Percentiles rank a stretch among this genome's conserved stretches.
Conservation (phyloP, 768 basidiomycete species). For the Rubroboletus satanas region DNA sequence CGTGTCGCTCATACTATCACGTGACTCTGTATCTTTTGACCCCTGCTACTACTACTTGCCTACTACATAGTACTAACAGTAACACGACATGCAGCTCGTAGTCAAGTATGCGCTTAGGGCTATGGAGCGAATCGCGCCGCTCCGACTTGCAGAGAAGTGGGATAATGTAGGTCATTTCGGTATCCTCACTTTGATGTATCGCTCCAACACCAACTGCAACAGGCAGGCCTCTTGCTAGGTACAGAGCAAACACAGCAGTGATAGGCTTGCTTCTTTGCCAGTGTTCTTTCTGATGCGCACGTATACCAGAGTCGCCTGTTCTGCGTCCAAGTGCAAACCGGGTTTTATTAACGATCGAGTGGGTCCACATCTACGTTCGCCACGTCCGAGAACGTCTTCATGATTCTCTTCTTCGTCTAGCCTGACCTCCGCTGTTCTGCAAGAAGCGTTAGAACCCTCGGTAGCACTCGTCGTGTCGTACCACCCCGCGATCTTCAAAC, state of each 20-base stretch:
- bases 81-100: slow-evolving; percentile 3
- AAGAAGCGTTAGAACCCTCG: slow-evolving; percentile 59
- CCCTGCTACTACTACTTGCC: too few relatives aligned
- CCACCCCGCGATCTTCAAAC: slow-evolving; percentile 81
- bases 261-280: slow-evolving; percentile 2
- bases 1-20: slow-evolving; percentile 14
- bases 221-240: slow-evolving; percentile 80
- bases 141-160: slow-evolving; percentile 84
- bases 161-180: slow-evolving; percentile 70
- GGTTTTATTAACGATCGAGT: slow-evolving; percentile 74
- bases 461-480: slow-evolving; percentile 74
- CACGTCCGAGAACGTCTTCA: slow-evolving; percentile 7
- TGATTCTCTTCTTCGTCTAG: slow-evolving; percentile 39
- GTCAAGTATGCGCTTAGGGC: slow-evolving; percentile 53
- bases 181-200: not conserved
- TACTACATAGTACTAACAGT: too few relatives aligned
- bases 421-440: slow-evolving; percentile 65
- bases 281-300: slow-evolving; percentile 1
- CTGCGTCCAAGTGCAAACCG: slow-evolving; percentile 42
- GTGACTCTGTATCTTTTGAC: slow-evolving; percentile 6
- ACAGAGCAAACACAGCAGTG: slow-evolving; percentile 11
- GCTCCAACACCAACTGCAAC: slow-evolving; percentile 4
- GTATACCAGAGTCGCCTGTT: slow-evolving; percentile 50
- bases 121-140: slow-evolving; percentile 84
- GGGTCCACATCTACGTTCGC: slow-evolving; percentile 16